Base-by-base conservation (phyloP, 257 asterid species). In the Nicotiana undulata region DNA sequence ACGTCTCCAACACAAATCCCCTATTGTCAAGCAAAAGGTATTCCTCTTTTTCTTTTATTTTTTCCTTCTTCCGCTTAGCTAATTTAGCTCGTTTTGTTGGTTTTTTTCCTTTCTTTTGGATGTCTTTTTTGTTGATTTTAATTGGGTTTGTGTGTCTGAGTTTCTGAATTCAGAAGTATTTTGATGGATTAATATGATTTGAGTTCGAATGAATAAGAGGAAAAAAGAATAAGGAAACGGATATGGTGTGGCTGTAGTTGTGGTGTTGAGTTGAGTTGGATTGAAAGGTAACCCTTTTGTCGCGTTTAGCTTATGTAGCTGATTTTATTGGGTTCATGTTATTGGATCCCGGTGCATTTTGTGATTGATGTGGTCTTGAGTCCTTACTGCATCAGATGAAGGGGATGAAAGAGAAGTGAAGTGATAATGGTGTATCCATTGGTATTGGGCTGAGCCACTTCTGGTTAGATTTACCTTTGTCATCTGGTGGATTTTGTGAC, bases 1-100 rank as follows among this genome's bases (percentile, higher is more conserved):
- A 85, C 97, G 99, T 28, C 98, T 96, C 83, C 96, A 92, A 53
- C 97, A 96, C 82, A 96, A 96, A 85, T 93, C 98, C 75, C 98
- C 98, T 3, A 66, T 94, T 17, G 95, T 96, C 67, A 96, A 92
- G 85, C 97, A 94, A 70, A 96, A 96, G 92, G 99, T 92, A 15
- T 15, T 53, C 65, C 79, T 4, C 11, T 80, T 61, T 1, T 24
- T 24, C 28, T 26, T 26, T 26, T 26, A 1, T 58, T 24, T 12
- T 56, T 29, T 55, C 32, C 49, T 1, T 6, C 12, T 55, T 1
- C 5, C 32, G 20, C 59, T 52, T 52, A 13, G 16, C 37, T 59
- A 17, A 34, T 51, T 22, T 16, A 28, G 31, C 9, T 75, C 11
- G 10, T 76, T 26, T 3, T 61, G 13, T 17, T 22, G 46, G 68